Evolutionary conservation across 495 filamentous ascomycete species (phyloP), one percentile per base, ranked within the genome.

Genomic region (Penicillium robsamsonii): DNA sequence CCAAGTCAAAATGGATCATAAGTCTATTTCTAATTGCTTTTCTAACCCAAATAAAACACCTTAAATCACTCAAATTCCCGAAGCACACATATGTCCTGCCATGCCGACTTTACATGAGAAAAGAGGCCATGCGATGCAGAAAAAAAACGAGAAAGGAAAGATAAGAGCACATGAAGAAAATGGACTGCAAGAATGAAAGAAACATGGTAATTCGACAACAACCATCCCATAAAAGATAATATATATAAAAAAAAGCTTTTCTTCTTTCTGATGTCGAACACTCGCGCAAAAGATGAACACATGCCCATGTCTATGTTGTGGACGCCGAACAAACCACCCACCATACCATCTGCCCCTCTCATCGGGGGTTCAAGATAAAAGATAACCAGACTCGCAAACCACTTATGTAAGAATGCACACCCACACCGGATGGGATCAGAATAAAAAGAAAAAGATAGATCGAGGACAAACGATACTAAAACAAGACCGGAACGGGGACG

Each of bases 281-380:
- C 49, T 65, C 52, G 56, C 62, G 59, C 55, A 63, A 66, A 69
- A 63, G 55, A 61, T 54, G 42, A 64, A 65, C 60, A 75, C 73
- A 76, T 76, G 74, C 74, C 74, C 74, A 69, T 63, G 70, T 76
- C 74, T 76, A 76, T 76, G 61, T 60, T 68, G 68, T 70, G 69
- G 74, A 76, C 74, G 74, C 74, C 74, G 61, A 73, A 62, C 64
- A 75, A 73, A 64, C 66, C 72, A 69, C 69, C 70, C 68, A 61
- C 71, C 66, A 70, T 65, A 64, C 71, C 66, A 60, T 70, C 71
- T 60, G 60, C 64, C 67, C 70, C 68, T 33, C 65, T 64, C 66
- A 67, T 69, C 63, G 62, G 61, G 62, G 62, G 56, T 58, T 63
- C 50, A 63, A 61, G 52, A 55, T 50, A 67, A 69, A 66, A 61